phyloP scores from a whole-genome alignment of 2,329 filamentous ascomycete species.

The Cercospora citrullina region DNA sequence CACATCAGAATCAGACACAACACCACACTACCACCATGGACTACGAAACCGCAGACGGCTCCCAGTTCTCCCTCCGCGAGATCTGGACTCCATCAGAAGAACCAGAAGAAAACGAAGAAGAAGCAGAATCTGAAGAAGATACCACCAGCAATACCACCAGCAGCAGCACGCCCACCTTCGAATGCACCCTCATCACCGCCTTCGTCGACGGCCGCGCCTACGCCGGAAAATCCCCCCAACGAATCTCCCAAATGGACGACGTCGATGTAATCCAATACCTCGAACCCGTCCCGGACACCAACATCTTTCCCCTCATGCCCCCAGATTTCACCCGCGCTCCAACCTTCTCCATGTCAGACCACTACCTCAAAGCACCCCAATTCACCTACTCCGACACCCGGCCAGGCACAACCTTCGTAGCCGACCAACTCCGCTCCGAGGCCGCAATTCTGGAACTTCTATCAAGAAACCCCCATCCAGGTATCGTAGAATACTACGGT shows the following conservation, averaged over 20 bases:
- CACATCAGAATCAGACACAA: not conserved
- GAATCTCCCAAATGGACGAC: constrained; percentile 30
- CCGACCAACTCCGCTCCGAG: constrained; percentile 34
- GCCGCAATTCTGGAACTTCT: constrained; percentile 33
- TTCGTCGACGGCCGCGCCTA: constrained; percentile 35
- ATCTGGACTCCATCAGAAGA: constrained; percentile 17
- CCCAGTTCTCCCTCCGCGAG: constrained; percentile 33
- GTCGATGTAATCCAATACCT: constrained; percentile 30
- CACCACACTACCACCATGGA: constrained; percentile 28
- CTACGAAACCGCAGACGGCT: constrained; percentile 35
- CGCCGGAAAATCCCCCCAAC: constrained; percentile 25
- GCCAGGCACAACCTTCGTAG: constrained; percentile 34
- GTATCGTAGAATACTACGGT: constrained; percentile 35
- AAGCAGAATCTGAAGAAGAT: not conserved
- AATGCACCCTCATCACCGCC: constrained; percentile 31
- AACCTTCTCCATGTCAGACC: constrained; percentile 21
- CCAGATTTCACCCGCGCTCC: constrained; percentile 25
- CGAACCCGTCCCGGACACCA: constrained; percentile 30
- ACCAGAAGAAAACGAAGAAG: not conserved
- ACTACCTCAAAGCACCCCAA: constrained; percentile 39
- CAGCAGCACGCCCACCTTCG: constrained; percentile 18
- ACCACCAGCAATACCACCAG: not conserved
- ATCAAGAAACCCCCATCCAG: constrained; percentile 34
- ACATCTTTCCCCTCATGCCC: constrained; percentile 32
- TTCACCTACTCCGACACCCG: constrained; percentile 34